These are phyloP conservation scores for Euphorbia schlechtendalii DNA, from an alignment of 441 rosid species.

Conservation along the genomic window DNA sequence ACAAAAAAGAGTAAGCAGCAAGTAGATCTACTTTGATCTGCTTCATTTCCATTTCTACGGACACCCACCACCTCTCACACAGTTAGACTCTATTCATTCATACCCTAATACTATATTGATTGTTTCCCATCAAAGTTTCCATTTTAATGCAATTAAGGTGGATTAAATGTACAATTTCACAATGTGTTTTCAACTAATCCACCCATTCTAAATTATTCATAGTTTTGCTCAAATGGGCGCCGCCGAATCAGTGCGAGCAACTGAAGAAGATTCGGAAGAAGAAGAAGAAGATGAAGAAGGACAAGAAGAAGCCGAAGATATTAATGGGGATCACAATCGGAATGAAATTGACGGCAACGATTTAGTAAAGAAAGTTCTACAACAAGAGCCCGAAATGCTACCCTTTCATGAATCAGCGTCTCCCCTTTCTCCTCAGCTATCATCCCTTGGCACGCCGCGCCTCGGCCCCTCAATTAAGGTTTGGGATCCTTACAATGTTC, in stretches of 20 bases:
- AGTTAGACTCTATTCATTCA: background rate
- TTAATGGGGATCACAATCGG: slow-evolving; percentile 6
- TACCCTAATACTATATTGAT: background rate
- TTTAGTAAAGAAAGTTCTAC: slow-evolving; percentile 66
- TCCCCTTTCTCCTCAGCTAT: slow-evolving; percentile 84
- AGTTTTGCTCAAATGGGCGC: slow-evolving; percentile 62
- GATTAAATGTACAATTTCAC: background rate
- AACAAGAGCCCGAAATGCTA: slow-evolving; percentile 85
- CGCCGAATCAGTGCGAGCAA: slow-evolving; percentile 47
- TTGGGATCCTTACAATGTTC: slow-evolving; percentile 94
- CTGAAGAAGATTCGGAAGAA: slow-evolving; percentile 38
- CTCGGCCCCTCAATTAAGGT: slow-evolving; percentile 90
- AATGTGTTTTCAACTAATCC: slow-evolving; percentile 6
- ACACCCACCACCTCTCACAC: too few species aligned
- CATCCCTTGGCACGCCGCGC: slow-evolving; percentile 81
- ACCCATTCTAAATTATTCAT: background rate
- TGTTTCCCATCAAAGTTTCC: background rate
- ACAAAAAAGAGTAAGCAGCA: background rate
- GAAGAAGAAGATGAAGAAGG: slow-evolving; percentile 19
- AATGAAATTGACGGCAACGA: slow-evolving; percentile 28
- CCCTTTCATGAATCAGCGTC: slow-evolving; percentile 91
- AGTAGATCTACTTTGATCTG: slow-evolving; percentile 8
- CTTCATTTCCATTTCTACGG: background rate
- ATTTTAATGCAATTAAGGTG: background rate
- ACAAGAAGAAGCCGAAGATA: slow-evolving; percentile 20